Conservation (phyloP, 2,329 filamentous ascomycete species). For the Alternaria tenuissima region DNA sequence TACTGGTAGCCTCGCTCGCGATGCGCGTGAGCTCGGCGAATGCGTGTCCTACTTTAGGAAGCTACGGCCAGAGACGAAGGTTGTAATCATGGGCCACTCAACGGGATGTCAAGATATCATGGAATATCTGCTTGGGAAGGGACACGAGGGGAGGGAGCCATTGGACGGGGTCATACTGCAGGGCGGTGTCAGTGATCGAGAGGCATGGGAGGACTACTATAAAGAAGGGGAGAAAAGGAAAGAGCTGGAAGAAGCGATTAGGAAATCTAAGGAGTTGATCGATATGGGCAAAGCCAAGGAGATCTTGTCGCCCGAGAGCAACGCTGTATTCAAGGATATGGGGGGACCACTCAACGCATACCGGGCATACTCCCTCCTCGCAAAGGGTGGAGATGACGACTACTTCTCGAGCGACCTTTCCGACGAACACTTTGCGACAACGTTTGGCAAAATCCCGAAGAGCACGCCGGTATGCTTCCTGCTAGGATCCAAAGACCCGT, state of each 20-base stretch:
- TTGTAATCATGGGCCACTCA: slow-evolving; percentile 75
- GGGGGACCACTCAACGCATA: slow-evolving; percentile 62
- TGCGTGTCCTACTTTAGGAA: slow-evolving; percentile 61
- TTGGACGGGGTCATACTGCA: slow-evolving; percentile 83
- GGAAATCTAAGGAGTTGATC: slow-evolving; percentile 64
- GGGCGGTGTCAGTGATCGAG: slow-evolving; percentile 79
- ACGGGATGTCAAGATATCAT: slow-evolving; percentile 74
- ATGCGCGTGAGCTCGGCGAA: slow-evolving; percentile 62
- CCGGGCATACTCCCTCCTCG: slow-evolving; percentile 66
- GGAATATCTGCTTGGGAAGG: slow-evolving; percentile 63
- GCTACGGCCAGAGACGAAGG: slow-evolving; percentile 55
- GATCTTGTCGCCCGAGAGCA: slow-evolving; percentile 58
- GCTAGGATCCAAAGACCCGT: slow-evolving; percentile 72
- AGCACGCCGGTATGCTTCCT: slow-evolving; percentile 68
- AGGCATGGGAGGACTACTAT: slow-evolving; percentile 59
- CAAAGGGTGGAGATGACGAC: slow-evolving; percentile 76
- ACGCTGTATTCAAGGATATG: slow-evolving; percentile 36
- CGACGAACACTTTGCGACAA: slow-evolving; percentile 63
- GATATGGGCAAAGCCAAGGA: slow-evolving; percentile 63
- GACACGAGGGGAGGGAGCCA: slow-evolving; percentile 52
- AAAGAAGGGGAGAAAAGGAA: slow-evolving; percentile 31
- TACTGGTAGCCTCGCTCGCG: slow-evolving; percentile 59
- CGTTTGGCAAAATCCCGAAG: slow-evolving; percentile 70
- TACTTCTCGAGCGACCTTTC: slow-evolving; percentile 84
- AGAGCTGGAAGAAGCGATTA: slow-evolving; percentile 41